Evolutionary conservation across 257 asterid species (phyloP).

Genomic region (Lantana camara): DNA sequence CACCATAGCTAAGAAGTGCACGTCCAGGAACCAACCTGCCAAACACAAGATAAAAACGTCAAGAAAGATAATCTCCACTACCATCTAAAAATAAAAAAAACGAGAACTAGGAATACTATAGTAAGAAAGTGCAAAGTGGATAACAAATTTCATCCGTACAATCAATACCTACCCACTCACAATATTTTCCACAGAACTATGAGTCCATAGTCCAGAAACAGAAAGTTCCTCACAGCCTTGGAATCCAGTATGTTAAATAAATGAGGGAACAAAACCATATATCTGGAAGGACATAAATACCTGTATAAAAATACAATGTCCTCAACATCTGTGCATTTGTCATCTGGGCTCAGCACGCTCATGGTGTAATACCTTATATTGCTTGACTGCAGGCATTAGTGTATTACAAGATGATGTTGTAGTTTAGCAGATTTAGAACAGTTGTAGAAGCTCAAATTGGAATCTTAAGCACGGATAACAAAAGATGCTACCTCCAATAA

Average conservation of each 20-base stretch:
- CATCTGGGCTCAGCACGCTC: constrained; percentile 90
- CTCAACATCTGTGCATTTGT: constrained; percentile 55
- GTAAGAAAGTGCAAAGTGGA: not conserved
- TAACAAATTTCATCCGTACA: not conserved
- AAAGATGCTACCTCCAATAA: constrained; percentile 61
- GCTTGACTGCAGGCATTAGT: constrained; percentile 59
- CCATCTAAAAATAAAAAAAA: constrained; percentile 6
- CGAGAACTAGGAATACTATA: not conserved
- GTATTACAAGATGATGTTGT: constrained; percentile 11
- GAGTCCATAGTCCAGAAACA: not conserved
- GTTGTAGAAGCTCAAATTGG: constrained; percentile 24
- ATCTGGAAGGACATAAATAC: constrained; percentile 38
- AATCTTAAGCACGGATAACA: constrained; percentile 27
- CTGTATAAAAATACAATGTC: constrained; percentile 85
- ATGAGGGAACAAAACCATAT: constrained; percentile 7
- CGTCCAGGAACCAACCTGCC: constrained; percentile 85
- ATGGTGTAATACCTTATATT: constrained; percentile 85
- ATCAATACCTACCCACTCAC: not conserved
- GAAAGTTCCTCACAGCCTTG: not conserved
- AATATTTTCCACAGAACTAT: not conserved
- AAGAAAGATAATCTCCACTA: constrained; percentile 19
- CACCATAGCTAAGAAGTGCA: constrained; percentile 93
- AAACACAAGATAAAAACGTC: constrained; percentile 26
- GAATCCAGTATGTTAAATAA: constrained; percentile 3
- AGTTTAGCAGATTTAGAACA: constrained; percentile 25